Percentiles rank a stretch among this genome's conserved stretches.
These are phyloP conservation scores for Ustilago crameri DNA, from an alignment of 1,284 basidiomycete genomes.

Conservation along the genomic window DNA sequence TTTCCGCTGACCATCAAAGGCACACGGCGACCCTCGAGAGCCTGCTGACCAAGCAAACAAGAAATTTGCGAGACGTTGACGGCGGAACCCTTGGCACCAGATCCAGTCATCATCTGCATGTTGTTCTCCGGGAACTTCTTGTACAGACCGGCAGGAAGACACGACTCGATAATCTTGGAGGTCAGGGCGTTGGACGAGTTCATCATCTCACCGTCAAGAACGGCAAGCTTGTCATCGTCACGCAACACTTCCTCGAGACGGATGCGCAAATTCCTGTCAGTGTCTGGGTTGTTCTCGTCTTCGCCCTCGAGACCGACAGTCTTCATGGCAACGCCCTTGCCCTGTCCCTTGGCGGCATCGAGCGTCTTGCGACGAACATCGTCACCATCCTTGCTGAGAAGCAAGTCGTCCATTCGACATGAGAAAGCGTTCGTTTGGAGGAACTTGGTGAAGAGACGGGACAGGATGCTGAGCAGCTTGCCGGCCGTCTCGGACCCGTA, in stretches of 20 bases:
- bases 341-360: slow-evolving; percentile 77
- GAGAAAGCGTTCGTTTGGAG: slow-evolving; percentile 97
- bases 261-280: slow-evolving; percentile 71
- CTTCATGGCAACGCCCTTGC: slow-evolving; percentile 83
- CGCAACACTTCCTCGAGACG: slow-evolving; percentile 90
- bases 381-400: slow-evolving; percentile 86
- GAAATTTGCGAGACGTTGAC: slow-evolving; percentile 99
- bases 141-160: slow-evolving; percentile 84
- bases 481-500: slow-evolving; percentile 92
- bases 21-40: slow-evolving; percentile 96
- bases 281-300: slow-evolving; percentile 61
- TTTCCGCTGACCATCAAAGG: slow-evolving; percentile 99
- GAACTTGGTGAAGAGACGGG: slow-evolving; percentile 94
- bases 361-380: slow-evolving; percentile 78
- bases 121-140: slow-evolving; percentile 90
- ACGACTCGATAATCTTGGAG: slow-evolving; percentile 77
- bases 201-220: slow-evolving; percentile 87
- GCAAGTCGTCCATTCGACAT: slow-evolving; percentile 98
- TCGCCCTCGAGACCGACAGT: slow-evolving; percentile 71
- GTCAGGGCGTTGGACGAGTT: slow-evolving; percentile 77
- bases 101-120: slow-evolving; percentile 99
- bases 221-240: slow-evolving; percentile 97
- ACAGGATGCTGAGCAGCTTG: slow-evolving; percentile 89
- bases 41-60: slow-evolving; percentile 94
- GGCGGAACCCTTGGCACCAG: slow-evolving; percentile 96